A percentile compares a stretch with the other conserved stretches of the same genome.
Conservation (phyloP, 192 early-diverging fungal genomes). For the Phycomyces nitens region DNA sequence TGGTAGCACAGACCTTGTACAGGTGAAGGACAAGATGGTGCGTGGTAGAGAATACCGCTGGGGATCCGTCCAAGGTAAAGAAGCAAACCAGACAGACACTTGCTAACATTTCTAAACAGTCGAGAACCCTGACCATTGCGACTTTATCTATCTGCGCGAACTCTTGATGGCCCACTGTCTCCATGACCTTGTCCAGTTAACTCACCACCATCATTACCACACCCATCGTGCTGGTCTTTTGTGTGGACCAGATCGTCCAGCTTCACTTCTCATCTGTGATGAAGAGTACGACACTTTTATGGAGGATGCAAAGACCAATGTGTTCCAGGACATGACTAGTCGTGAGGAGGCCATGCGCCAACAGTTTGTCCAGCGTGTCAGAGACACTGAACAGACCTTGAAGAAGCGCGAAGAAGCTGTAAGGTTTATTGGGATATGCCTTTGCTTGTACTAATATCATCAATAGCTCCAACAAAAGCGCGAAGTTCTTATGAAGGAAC, state of each 20-base stretch:
- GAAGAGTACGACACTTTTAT: conserved; percentile 74
- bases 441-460: background rate
- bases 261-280: conserved; percentile 77
- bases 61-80: conserved; percentile 72
- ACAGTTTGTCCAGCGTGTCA: conserved; percentile 47
- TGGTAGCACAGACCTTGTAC: conserved; percentile 68
- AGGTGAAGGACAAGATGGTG: conserved; percentile 56
- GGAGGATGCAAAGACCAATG: conserved; percentile 54
- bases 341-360: conserved; percentile 58
- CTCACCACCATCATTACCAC: conserved; percentile 74
- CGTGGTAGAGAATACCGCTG: conserved; percentile 75
- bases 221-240: conserved; percentile 62
- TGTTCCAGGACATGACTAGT: conserved; percentile 59
- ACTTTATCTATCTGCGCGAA: conserved; percentile 86
- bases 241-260: conserved; percentile 64
- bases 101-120: conserved; percentile 45
- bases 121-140: conserved; percentile 88
- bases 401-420: conserved; percentile 44
- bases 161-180: conserved; percentile 65
- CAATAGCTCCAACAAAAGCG: conserved; percentile 1
- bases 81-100: background rate
- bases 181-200: conserved; percentile 80
- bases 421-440: no score
- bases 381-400: conserved; percentile 44
- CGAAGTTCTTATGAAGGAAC: background rate